Conservation (phyloP, 345 rosid species). For the Euphorbia tirucalli region DNA sequence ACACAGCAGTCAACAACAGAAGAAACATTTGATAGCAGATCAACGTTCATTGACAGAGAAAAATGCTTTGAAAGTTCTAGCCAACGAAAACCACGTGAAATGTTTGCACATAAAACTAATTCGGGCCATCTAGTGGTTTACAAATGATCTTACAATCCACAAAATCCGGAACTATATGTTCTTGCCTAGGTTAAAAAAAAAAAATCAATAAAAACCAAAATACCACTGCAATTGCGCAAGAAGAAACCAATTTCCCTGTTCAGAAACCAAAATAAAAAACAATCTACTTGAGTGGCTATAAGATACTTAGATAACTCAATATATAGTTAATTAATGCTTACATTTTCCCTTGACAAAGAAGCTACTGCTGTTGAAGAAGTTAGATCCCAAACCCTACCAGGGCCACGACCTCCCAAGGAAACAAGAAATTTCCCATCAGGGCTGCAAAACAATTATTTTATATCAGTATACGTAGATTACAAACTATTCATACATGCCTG, state of each 20-base stretch:
- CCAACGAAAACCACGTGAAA: neutral
- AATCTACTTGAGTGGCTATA: neutral
- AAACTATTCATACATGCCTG: conserved; percentile 5
- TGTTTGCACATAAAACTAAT: neutral
- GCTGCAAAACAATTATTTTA: conserved; percentile 43
- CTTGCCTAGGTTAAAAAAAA: neutral
- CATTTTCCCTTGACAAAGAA: conserved; percentile 64
- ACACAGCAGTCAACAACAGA: conserved; percentile 22
- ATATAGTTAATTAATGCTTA: conserved; percentile 33
- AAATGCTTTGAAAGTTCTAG: neutral
- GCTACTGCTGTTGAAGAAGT: conserved; percentile 51
- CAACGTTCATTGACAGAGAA: conserved; percentile 4
- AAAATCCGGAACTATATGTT: neutral
- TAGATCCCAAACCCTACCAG: conserved; percentile 89
- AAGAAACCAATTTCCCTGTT: neutral
- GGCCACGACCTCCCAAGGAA: conserved; percentile 64
- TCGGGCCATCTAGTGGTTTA: neutral
- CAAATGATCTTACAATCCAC: neutral
- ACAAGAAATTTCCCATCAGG: conserved; percentile 78
- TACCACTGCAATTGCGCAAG: neutral
- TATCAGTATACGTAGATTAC: conserved; percentile 19
- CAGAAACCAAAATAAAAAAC: neutral
- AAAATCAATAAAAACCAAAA: neutral
- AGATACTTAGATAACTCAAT: no score
- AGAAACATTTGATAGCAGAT: conserved; percentile 5